These are phyloP conservation scores for Talaromyces sp. DNA, from an alignment of 2,329 filamentous ascomycete species.

Conservation along the genomic window DNA sequence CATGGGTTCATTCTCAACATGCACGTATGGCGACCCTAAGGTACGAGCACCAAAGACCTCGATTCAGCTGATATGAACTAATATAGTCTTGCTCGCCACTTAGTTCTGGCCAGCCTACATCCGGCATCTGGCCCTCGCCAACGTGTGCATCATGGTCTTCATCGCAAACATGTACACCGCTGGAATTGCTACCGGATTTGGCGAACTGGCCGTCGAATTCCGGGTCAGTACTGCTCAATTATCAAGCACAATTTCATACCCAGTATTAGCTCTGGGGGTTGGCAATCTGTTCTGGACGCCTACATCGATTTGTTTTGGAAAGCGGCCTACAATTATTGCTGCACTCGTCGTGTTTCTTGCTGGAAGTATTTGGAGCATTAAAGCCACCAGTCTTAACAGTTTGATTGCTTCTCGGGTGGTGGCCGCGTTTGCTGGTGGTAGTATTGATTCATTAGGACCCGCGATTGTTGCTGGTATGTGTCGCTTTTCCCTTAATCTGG, in stretches of 20 bases:
- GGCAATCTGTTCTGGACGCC: constrained; percentile 37
- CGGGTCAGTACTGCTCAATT: constrained; percentile 20
- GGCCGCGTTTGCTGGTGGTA: constrained; percentile 28
- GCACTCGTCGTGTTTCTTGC: constrained; percentile 32
- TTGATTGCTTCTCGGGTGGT: constrained; percentile 33
- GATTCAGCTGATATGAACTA: not conserved
- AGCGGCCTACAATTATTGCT: constrained; percentile 33
- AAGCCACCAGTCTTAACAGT: constrained; percentile 30
- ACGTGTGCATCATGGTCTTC: constrained; percentile 28
- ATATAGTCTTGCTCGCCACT: not conserved
- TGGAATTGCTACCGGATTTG: constrained; percentile 24
- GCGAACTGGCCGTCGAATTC: constrained; percentile 18
- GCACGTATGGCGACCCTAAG: constrained; percentile 6
- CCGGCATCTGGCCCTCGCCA: constrained; percentile 26
- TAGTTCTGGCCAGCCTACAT: constrained; percentile 14
- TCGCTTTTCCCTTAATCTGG: not conserved
- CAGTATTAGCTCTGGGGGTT: constrained; percentile 27
- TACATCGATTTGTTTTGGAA: constrained; percentile 36
- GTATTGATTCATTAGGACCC: constrained; percentile 34
- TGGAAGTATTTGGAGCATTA: constrained; percentile 31
- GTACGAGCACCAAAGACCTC: not conserved
- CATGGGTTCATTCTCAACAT: not conserved
- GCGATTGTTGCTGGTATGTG: constrained; percentile 30
- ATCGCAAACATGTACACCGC: constrained; percentile 31
- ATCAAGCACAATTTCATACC: constrained; percentile 24